These are phyloP conservation scores for Arthroderma sp. DNA, from an alignment of 2,329 filamentous ascomycete species.

Conservation along the genomic window DNA sequence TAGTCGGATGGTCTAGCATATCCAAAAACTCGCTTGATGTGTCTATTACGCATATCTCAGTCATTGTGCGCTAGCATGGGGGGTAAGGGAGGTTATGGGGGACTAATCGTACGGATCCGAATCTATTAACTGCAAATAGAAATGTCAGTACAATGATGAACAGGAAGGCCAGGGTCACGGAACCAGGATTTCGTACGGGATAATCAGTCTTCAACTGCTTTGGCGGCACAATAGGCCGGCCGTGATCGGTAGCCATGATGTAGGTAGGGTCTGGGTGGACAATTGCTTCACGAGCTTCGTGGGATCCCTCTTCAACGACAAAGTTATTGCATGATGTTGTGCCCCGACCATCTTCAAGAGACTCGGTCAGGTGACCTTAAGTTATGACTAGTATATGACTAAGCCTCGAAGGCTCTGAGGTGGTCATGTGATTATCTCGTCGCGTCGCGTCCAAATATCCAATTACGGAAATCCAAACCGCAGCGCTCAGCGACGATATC, in stretches of 20 bases:
- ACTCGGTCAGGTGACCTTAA: not conserved
- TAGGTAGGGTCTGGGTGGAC: conserved; percentile 1
- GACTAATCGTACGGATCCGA: conserved; percentile 72
- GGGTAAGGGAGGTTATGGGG: conserved; percentile 16
- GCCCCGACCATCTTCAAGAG: not conserved
- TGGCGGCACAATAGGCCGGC: conserved; percentile 48
- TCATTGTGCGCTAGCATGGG: too few species aligned
- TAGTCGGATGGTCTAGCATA: conserved; percentile 86
- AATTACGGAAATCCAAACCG: too few species aligned
- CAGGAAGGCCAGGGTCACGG: not conserved
- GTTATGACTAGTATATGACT: too few species aligned
- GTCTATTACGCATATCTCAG: conserved; percentile 37
- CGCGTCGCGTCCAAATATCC: too few species aligned
- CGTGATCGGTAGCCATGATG: conserved; percentile 25
- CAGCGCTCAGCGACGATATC: too few species aligned
- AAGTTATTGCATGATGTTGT: not conserved
- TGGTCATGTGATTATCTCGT: too few species aligned
- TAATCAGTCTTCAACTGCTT: conserved; percentile 74
- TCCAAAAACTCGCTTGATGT: conserved; percentile 75
- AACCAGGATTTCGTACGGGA: conserved; percentile 50
- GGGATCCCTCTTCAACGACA: not conserved
- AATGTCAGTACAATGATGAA: conserved; percentile 3
- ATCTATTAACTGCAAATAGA: conserved; percentile 72
- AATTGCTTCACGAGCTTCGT: conserved; percentile 1
- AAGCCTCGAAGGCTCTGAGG: too few species aligned